Evolutionary conservation across 83 land plant species (phyloP).

Genomic region (Diphasiastrum complanatum): DNA sequence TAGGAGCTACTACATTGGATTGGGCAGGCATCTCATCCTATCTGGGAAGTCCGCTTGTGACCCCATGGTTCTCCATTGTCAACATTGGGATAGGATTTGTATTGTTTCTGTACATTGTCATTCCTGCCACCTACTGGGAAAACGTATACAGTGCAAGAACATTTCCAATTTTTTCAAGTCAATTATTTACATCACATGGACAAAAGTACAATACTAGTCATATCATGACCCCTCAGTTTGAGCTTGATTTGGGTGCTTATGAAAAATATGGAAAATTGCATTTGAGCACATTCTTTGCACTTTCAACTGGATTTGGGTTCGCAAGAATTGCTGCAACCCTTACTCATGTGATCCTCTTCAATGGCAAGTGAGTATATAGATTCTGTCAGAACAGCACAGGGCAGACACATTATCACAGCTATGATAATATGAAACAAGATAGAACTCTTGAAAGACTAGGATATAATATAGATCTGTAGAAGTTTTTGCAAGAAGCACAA

Average conservation of each 20-base stretch:
- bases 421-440: not conserved
- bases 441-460: not conserved
- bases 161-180: conserved; percentile 66
- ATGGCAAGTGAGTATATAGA: conserved; percentile 29
- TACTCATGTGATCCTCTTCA: conserved; percentile 29
- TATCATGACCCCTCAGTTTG: conserved; percentile 48
- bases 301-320: conserved; percentile 29
- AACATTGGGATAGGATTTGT: conserved; percentile 61
- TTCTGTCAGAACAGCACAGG: too few relatives aligned
- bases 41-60: conserved; percentile 86
- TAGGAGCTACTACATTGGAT: conserved; percentile 63
- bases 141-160: conserved; percentile 63
- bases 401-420: too few relatives aligned
- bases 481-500: not conserved
- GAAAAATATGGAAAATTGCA: conserved; percentile 47
- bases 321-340: conserved; percentile 31
- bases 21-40: conserved; percentile 71
- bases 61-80: conserved; percentile 78
- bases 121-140: conserved; percentile 59
- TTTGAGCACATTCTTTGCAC: conserved; percentile 46
- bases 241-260: conserved; percentile 58
- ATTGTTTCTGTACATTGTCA: conserved; percentile 47
- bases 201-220: conserved; percentile 43
- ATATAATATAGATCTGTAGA: not conserved
- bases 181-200: conserved; percentile 48